Evolutionary conservation across 2,329 filamentous ascomycete species (phyloP).

Genomic region (Didymella keratinophila): DNA sequence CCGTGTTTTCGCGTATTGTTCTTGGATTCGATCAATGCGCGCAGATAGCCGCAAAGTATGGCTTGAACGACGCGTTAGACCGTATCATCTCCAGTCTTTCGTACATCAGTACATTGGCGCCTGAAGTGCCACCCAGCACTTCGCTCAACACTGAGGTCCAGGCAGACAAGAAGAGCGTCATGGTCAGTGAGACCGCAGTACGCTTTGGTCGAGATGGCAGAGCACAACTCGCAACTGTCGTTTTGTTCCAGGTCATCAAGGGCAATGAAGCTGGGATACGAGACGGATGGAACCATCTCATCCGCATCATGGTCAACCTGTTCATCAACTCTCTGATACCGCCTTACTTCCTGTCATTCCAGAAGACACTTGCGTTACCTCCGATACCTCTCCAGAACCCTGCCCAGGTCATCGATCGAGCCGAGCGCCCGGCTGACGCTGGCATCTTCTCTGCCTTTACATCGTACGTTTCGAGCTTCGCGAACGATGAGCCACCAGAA

Average conservation of each 20-base stretch:
- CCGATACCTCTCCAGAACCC: conserved; percentile 89
- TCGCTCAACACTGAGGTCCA: conserved; percentile 94
- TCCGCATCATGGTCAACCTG: conserved; percentile 92
- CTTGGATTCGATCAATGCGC: conserved; percentile 97
- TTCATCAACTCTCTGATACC: conserved; percentile 95
- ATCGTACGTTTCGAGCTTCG: conserved; percentile 98
- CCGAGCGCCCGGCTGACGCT: conserved; percentile 76
- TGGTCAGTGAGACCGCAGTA: conserved; percentile 98
- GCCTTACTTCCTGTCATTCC: conserved; percentile 73
- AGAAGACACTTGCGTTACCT: conserved; percentile 73
- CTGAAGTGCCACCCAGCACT: conserved; percentile 79
- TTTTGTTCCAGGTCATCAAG: conserved; percentile 91
- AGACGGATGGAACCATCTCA: conserved; percentile 80
- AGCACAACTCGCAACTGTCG: conserved; percentile 90
- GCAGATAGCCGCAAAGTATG: conserved; percentile 86
- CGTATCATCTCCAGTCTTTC: conserved; percentile 91
- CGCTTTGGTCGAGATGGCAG: conserved; percentile 93
- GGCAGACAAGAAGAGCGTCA: conserved; percentile 87
- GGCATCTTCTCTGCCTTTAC: conserved; percentile 94
- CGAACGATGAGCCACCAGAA: conserved; percentile 95
- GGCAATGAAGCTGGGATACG: conserved; percentile 81
- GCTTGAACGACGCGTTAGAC: conserved; percentile 84
- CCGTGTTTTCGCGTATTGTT: conserved; percentile 92
- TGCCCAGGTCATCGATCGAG: conserved; percentile 91
- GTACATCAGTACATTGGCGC: conserved; percentile 87